Evolutionary conservation across 192 early-diverging fungal genomes (phyloP).

Genomic region (Phycomyces nitens): DNA sequence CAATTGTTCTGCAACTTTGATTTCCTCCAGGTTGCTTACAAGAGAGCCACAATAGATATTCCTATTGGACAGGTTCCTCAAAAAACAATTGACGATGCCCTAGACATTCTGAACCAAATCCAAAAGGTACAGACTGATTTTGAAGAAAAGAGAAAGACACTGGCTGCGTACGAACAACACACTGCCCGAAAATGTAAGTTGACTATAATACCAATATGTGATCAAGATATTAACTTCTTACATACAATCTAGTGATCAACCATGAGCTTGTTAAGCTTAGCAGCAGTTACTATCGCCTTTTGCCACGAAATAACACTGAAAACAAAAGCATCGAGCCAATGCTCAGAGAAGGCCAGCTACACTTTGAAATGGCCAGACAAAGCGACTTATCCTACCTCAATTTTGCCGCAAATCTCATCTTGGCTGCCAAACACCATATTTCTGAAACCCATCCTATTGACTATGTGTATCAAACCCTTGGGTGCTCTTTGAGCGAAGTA

Average conservation of each 20-base stretch:
- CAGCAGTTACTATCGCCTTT: slow-evolving; percentile 62
- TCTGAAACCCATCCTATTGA: slow-evolving; percentile 24
- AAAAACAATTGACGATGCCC: slow-evolving; percentile 54
- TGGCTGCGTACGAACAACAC: neutral
- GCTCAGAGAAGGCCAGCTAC: slow-evolving; percentile 22
- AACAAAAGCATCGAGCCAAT: slow-evolving; percentile 42
- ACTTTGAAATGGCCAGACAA: slow-evolving; percentile 7
- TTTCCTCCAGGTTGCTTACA: slow-evolving; percentile 46
- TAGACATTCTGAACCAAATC: slow-evolving; percentile 56
- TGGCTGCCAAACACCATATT: slow-evolving; percentile 29
- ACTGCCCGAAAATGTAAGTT: neutral
- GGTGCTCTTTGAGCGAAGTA: slow-evolving; percentile 19
- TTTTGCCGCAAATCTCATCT: slow-evolving; percentile 29
- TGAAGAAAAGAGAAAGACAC: neutral
- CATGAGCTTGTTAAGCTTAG: neutral
- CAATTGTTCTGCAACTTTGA: slow-evolving; percentile 67
- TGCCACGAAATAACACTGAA: slow-evolving; percentile 61
- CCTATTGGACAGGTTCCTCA: slow-evolving; percentile 75
- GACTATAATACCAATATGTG: too few relatives aligned
- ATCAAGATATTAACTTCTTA: too few relatives aligned
- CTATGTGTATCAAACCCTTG: slow-evolving; percentile 28
- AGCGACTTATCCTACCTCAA: slow-evolving; percentile 25
- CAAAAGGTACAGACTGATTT: slow-evolving; percentile 33
- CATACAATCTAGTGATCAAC: neutral
- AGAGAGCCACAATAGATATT: slow-evolving; percentile 70